These are phyloP conservation scores for Rhizopogon vesiculosus DNA, from an alignment of 768 basidiomycete genomes.

Conservation along the genomic window DNA sequence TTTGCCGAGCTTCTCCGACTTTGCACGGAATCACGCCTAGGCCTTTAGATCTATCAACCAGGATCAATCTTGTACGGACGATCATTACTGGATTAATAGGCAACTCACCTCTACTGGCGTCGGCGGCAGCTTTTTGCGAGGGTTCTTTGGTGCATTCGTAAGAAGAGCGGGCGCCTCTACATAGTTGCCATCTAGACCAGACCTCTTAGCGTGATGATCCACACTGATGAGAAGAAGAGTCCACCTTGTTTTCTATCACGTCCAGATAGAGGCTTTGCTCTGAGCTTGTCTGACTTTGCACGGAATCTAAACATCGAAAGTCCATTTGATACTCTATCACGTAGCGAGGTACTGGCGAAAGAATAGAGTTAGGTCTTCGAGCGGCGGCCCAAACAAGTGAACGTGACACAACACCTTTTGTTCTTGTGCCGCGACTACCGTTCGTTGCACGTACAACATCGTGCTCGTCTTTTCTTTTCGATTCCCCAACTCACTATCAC, in stretches of 20 bases:
- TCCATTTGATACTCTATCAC: no score
- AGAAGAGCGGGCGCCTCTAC: constrained; percentile 57
- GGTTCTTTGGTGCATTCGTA: constrained; percentile 25
- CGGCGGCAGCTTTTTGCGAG: constrained; percentile 58
- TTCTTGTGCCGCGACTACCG: no score
- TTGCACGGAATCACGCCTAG: constrained; percentile 52
- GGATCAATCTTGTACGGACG: neutral
- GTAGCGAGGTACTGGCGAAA: no score
- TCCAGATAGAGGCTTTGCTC: constrained; percentile 28
- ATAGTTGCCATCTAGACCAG: constrained; percentile 22
- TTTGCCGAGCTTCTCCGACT: constrained; percentile 43
- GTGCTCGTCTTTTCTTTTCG: no score
- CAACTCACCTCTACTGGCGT: constrained; percentile 65
- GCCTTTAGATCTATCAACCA: constrained; percentile 48
- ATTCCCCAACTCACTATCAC: no score
- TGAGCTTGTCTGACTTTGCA: constrained; percentile 47
- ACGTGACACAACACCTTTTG: no score
- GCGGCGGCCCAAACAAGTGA: no score
- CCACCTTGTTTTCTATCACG: constrained; percentile 37
- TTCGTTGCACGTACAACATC: no score
- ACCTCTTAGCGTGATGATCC: neutral
- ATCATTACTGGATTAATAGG: neutral
- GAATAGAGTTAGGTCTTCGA: no score
- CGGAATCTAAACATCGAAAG: constrained; percentile 32
- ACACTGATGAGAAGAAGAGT: constrained; percentile 1